Conservation (phyloP, 805 yeast species). For the Metschnikowia gruessii region DNA sequence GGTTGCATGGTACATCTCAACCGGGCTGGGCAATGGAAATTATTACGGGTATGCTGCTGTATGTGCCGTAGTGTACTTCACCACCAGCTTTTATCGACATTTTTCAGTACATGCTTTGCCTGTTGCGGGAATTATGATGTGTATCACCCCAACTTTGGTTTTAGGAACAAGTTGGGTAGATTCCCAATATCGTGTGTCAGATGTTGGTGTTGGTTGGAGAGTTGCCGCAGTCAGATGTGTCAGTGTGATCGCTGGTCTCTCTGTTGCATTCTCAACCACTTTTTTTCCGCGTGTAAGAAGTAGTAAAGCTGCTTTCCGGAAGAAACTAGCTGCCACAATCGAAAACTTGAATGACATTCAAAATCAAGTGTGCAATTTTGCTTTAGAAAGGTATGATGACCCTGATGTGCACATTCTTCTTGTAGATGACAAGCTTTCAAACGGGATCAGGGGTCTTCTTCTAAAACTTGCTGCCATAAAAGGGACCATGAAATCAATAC, state of each 20-base stretch:
- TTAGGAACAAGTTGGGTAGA: conserved; percentile 36
- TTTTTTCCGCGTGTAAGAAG: conserved; percentile 31
- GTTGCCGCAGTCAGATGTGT: conserved; percentile 30
- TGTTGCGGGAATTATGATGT: conserved; percentile 28
- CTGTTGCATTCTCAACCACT: conserved; percentile 31
- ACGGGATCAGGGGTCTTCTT: conserved; percentile 22
- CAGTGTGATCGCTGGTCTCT: conserved; percentile 29
- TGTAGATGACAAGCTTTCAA: conserved; percentile 24
- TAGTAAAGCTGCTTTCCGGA: conserved; percentile 27
- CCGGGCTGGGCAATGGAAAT: conserved; percentile 33
- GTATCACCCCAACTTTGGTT: conserved; percentile 30
- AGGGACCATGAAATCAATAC: conserved; percentile 25
- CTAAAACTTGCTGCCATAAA: conserved; percentile 23
- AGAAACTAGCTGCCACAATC: conserved; percentile 22
- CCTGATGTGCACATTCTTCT: conserved; percentile 20
- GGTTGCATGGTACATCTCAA: conserved; percentile 35
- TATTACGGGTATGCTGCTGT: conserved; percentile 33
- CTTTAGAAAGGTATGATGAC: conserved; percentile 22
- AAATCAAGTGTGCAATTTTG: conserved; percentile 29
- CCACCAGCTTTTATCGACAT: conserved; percentile 28
- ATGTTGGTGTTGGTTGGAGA: conserved; percentile 29
- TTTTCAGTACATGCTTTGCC: conserved; percentile 28
- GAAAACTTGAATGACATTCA: conserved; percentile 29
- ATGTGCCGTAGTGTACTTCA: conserved; percentile 25
- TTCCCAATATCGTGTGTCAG: conserved; percentile 18